Evolutionary conservation across 148 eudicot species (phyloP).

Genomic region (Cornus kousa): DNA sequence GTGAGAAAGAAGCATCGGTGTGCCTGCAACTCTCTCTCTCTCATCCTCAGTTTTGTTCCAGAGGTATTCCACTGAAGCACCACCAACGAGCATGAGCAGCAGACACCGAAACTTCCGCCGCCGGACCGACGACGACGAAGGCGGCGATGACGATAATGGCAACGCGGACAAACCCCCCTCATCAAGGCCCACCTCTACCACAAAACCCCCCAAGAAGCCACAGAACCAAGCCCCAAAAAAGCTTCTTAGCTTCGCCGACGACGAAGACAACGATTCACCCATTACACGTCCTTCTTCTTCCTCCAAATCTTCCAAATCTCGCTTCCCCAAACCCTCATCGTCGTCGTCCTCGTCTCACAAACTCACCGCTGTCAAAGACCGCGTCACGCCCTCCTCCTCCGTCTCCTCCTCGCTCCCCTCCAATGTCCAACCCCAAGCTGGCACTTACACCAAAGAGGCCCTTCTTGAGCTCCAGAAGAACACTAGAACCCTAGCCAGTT

Average conservation of each 20-base stretch:
- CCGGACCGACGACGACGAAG: conserved; percentile 48
- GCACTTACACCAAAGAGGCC: conserved; percentile 80
- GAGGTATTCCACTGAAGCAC: not conserved
- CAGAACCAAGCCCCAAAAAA: conserved; percentile 36
- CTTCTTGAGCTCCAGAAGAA: conserved; percentile 81
- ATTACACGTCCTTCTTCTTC: conserved; percentile 34
- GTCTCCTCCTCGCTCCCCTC: conserved; percentile 35
- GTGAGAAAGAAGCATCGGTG: too few relatives aligned
- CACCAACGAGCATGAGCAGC: conserved; percentile 30
- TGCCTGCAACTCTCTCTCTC: too few relatives aligned
- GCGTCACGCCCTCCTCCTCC: conserved; percentile 26
- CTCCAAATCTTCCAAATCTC: conserved; percentile 28
- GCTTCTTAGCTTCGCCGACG: conserved; percentile 80
- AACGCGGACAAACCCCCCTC: conserved; percentile 17
- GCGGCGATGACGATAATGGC: conserved; percentile 35
- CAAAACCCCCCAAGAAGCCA: conserved; percentile 36
- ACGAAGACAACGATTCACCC: conserved; percentile 57
- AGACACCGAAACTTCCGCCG: conserved; percentile 78
- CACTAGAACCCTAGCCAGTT: conserved; percentile 56
- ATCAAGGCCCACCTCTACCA: conserved; percentile 16
- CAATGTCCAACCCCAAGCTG: conserved; percentile 79
- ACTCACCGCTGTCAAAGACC: conserved; percentile 49
- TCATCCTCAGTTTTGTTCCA: too few relatives aligned
- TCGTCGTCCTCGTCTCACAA: conserved; percentile 53
- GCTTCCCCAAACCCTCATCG: conserved; percentile 34